These are phyloP conservation scores for Acrodontium crateriforme DNA, from an alignment of 2,329 filamentous ascomycete species.

Conservation along the genomic window DNA sequence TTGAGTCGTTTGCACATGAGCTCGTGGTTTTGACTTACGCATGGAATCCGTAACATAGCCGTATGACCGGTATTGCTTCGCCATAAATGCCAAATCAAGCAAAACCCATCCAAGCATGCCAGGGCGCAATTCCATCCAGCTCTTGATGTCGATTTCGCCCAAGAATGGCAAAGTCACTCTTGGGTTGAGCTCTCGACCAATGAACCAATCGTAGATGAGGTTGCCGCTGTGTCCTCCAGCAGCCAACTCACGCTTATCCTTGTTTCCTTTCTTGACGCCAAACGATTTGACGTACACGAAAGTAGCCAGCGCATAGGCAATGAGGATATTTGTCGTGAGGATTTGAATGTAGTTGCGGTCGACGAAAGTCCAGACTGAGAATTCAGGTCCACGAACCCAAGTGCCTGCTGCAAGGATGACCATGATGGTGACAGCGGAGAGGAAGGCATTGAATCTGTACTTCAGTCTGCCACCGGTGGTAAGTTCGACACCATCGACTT, in stretches of 20 bases:
- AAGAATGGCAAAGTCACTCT: conserved; percentile 65
- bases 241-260: conserved; percentile 61
- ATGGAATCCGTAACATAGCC: conserved; percentile 80
- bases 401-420: conserved; percentile 62
- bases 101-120: conserved; percentile 83
- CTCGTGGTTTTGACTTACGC: conserved; percentile 11
- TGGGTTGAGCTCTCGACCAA: conserved; percentile 88
- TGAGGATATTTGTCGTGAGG: conserved; percentile 66
- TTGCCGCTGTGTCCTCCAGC: conserved; percentile 73
- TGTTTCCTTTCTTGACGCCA: conserved; percentile 61
- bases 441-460: conserved; percentile 65
- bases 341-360: conserved; percentile 82
- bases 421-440: conserved; percentile 60
- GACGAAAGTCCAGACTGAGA: conserved; percentile 83
- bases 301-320: conserved; percentile 57
- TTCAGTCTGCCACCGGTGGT: conserved; percentile 58
- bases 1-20: conserved; percentile 5
- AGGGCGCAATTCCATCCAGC: conserved; percentile 80
- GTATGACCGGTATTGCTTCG: conserved; percentile 75
- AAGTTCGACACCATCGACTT: conserved; percentile 57
- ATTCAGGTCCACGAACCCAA: conserved; percentile 61
- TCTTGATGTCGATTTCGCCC: conserved; percentile 80
- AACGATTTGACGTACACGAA: conserved; percentile 78
- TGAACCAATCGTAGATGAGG: conserved; percentile 88
- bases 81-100: conserved; percentile 69